These are phyloP conservation scores for Aurinia saxatilis DNA, from an alignment of 345 rosid genomes.

Conservation along the genomic window DNA sequence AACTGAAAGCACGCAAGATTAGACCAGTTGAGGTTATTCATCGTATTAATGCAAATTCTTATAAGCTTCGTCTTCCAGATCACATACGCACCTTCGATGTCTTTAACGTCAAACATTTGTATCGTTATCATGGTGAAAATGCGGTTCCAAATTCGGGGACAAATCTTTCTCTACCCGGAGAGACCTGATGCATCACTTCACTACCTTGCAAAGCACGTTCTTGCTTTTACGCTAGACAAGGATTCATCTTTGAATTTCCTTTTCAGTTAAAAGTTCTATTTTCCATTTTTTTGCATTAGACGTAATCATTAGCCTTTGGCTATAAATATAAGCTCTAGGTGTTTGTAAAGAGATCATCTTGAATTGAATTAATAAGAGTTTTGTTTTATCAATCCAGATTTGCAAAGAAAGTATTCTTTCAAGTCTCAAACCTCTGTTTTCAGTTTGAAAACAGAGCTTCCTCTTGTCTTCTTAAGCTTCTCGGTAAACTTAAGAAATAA, in stretches of 20 bases:
- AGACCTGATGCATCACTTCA: background rate
- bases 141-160: background rate
- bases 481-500: too few species aligned
- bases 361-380: too few species aligned
- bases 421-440: too few species aligned
- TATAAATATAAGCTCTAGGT: too few species aligned
- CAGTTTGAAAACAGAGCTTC: too few species aligned
- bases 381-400: too few species aligned
- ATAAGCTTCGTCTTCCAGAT: background rate
- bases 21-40: background rate
- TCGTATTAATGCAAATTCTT: background rate
- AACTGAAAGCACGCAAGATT: background rate
- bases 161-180: background rate
- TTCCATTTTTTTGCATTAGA: too few species aligned
- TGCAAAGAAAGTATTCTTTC: too few species aligned
- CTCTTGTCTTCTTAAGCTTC: too few species aligned
- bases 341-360: too few species aligned
- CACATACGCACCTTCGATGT: background rate
- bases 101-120: background rate
- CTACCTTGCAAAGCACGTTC: background rate
- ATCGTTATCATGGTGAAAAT: background rate
- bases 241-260: background rate
- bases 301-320: too few species aligned
- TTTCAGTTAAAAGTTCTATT: too few species aligned
- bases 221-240: background rate